Base-by-base conservation (phyloP, 768 basidiomycete genomes). In the Artomyces pyxidatus region DNA sequence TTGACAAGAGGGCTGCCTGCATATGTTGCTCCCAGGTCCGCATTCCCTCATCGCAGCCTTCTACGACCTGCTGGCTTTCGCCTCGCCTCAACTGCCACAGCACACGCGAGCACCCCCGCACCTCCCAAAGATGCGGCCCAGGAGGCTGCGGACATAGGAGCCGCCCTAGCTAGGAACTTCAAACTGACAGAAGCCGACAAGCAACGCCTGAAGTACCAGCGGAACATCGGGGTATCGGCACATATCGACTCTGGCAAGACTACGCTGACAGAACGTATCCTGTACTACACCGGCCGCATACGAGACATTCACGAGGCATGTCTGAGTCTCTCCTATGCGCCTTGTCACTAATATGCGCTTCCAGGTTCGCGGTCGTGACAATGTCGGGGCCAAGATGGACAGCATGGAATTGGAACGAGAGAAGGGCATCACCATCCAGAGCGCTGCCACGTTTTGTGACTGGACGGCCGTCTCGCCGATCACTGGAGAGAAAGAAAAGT, bases 341-440 rank as follows among this genome's bases (percentile, higher is more conserved):
- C 46, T 23, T 23, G 32, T 52, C 54, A 47, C 41, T 52, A 25
- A 29, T 26, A 8, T 48, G 35, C 51, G 11, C n/a, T 12, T 21
- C 7, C 59, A 90, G 88, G 90, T 95, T 52, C 77, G 96, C 52
- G 96, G 96, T 38, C 78, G 88, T 47, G 96, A 99, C 65, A 83
- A 85, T 25, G 93, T 98, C 17, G 96, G 96, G 45, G 96, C 96
- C 7, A 99, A 99, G 73, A 99, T 99, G 96, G 96, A 99, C 67
- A 90, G 86, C 58, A 99, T 99, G 96, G 96, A 99, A 54, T 73
- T 99, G 4, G 96, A 99, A 65, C 76, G 95, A 41, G 96, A 98
- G 68, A 98, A 99, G 71, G 96, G 96, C 32, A 99, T 99, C 59
- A 99, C 96, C 28, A 99, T 99, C 54, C 96, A 99, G 68, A 93